A percentile compares a stretch with the other conserved stretches of the same genome.
Evolutionary conservation across 768 basidiomycete species (phyloP).

Genomic region (Saitozyma podzolica): DNA sequence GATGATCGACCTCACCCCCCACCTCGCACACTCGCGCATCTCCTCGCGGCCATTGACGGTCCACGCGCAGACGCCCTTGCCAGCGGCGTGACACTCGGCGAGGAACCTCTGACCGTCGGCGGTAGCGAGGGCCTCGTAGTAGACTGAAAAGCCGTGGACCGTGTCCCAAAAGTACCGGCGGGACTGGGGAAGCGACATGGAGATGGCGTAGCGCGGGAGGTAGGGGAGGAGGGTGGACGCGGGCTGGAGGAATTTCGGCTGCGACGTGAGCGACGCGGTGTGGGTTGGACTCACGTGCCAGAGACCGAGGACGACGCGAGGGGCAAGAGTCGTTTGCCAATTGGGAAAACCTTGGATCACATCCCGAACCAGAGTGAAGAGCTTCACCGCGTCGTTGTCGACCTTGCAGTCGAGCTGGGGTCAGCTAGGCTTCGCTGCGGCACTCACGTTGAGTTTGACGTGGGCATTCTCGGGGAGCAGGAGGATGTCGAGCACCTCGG

Average conservation of each 20-base stretch:
- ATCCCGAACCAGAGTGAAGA: slow-evolving; percentile 69
- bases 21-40: slow-evolving; percentile 55
- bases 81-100: slow-evolving; percentile 68
- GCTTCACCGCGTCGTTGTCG: slow-evolving; percentile 80
- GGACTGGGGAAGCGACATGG: slow-evolving; percentile 68
- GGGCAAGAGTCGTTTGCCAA: slow-evolving; percentile 44
- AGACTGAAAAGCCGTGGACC: slow-evolving; percentile 82
- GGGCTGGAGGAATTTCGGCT: slow-evolving; percentile 79
- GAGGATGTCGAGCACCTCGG: slow-evolving; percentile 73
- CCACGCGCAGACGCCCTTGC: slow-evolving; percentile 90
- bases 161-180: slow-evolving; percentile 85
- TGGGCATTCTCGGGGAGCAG: slow-evolving; percentile 61
- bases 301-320: slow-evolving; percentile 47
- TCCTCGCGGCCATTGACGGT: slow-evolving; percentile 87
- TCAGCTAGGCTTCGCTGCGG: slow-evolving; percentile 56
- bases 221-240: slow-evolving; percentile 78
- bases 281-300: slow-evolving; percentile 49
- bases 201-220: slow-evolving; percentile 82
- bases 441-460: slow-evolving; percentile 55
- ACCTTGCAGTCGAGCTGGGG: slow-evolving; percentile 92
- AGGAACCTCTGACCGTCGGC: slow-evolving; percentile 72
- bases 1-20: slow-evolving; percentile 49
- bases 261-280: slow-evolving; percentile 59
- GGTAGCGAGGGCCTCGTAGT: slow-evolving; percentile 70
- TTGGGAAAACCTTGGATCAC: slow-evolving; percentile 59